These are phyloP conservation scores for Salix exigua DNA, from an alignment of 345 rosid genomes.

Conservation along the genomic window DNA sequence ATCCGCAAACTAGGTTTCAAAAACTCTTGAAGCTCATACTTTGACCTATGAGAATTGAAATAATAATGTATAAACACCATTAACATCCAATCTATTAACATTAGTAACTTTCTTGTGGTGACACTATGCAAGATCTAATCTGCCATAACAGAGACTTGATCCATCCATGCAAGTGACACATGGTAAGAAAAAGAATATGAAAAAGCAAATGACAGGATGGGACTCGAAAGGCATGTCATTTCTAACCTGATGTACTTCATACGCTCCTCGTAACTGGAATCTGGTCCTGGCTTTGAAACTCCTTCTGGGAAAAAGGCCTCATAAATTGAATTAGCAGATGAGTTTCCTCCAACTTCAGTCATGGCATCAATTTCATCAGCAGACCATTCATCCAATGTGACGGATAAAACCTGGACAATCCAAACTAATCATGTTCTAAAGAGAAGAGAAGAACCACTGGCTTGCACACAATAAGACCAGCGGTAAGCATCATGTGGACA, in stretches of 20 bases:
- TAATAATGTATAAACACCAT: constrained; percentile 6
- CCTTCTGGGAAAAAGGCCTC: constrained; percentile 88
- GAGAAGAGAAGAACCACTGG: not conserved
- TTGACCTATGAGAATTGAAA: constrained; percentile 54
- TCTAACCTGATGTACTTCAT: constrained; percentile 70
- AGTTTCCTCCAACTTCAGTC: constrained; percentile 94
- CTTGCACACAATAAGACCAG: not conserved
- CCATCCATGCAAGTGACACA: not conserved
- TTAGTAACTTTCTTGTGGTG: not conserved
- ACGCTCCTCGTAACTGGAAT: constrained; percentile 73
- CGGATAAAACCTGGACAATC: constrained; percentile 71
- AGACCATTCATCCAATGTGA: constrained; percentile 95
- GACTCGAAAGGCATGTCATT: not conserved
- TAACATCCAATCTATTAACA: constrained; percentile 9
- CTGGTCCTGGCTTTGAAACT: constrained; percentile 70
- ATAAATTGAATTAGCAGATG: constrained; percentile 80
- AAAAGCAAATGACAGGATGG: no score
- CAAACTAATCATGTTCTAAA: not conserved
- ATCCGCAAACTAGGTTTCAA: constrained; percentile 87
- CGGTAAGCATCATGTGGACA: not conserved
- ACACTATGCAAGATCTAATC: constrained; percentile 6
- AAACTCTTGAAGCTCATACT: constrained; percentile 93
- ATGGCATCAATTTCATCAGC: constrained; percentile 83
- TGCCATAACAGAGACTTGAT: not conserved
- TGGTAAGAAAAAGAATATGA: not conserved